These are phyloP conservation scores for Middelhovenomyces tepae DNA, from an alignment of 805 yeast species.

Conservation along the genomic window DNA sequence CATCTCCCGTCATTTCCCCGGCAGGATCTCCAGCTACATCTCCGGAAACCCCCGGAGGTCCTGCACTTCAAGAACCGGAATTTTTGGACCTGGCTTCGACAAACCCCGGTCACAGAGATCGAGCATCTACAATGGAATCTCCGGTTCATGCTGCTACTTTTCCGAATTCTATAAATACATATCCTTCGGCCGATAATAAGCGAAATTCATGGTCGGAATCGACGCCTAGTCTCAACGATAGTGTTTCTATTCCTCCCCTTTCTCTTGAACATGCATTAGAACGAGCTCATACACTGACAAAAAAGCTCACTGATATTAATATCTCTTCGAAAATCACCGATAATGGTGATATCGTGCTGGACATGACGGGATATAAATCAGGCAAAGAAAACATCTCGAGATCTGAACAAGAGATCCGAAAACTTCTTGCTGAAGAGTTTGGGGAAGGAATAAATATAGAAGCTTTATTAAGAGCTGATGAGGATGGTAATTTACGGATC, in stretches of 20 bases:
- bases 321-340: constrained; percentile 83
- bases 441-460: constrained; percentile 24
- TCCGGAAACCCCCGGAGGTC: constrained; percentile 15
- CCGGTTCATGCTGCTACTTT: constrained; percentile 3
- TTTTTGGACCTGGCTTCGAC: constrained; percentile 35
- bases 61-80: constrained; percentile 38
- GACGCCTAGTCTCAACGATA: constrained; percentile 15
- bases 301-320: constrained; percentile 56
- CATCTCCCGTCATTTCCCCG: constrained; percentile 84
- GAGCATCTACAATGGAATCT: constrained; percentile 2
- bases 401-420: constrained; percentile 67
- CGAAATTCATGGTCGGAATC: constrained; percentile 12
- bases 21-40: constrained; percentile 31
- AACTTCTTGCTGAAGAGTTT: constrained; percentile 69
- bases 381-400: constrained; percentile 67
- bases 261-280: constrained; percentile 40
- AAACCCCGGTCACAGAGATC: constrained; percentile 1
- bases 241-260: constrained; percentile 13
- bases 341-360: constrained; percentile 83
- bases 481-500: constrained; percentile 28
- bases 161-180: constrained; percentile 9
- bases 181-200: constrained; percentile 1
- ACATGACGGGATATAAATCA: constrained; percentile 93
- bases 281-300: constrained; percentile 54
- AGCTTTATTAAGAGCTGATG: constrained; percentile 24